Evolutionary conservation across 202 grass and related monocot species (phyloP).

Genomic region (Brachypodium distachyon): DNA sequence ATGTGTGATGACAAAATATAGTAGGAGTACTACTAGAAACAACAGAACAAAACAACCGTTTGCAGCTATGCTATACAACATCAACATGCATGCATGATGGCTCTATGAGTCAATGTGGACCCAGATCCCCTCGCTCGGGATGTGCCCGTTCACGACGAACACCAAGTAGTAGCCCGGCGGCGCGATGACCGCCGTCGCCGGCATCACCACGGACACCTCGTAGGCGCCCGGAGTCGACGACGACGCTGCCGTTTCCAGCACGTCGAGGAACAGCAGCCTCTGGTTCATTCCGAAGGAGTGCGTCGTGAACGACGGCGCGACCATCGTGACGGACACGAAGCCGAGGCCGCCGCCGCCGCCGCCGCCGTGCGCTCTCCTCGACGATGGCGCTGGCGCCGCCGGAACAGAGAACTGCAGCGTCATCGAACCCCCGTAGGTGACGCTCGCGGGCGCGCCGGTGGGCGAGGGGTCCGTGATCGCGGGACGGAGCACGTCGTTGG

Average conservation of each 20-base stretch:
- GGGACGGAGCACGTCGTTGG: constrained; percentile 37
- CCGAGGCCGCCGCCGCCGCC: background rate
- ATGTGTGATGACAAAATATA: background rate
- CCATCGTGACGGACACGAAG: constrained; percentile 37
- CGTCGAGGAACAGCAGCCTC: constrained; percentile 49
- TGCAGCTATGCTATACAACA: background rate
- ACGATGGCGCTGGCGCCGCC: background rate
- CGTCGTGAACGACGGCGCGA: constrained; percentile 71
- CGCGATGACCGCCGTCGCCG: constrained; percentile 39
- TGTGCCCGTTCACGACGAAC: constrained; percentile 61
- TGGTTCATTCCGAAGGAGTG: constrained; percentile 93
- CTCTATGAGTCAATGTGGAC: constrained; percentile 39
- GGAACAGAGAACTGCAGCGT: constrained; percentile 32
- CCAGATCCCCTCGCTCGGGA: constrained; percentile 70
- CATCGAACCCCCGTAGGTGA: constrained; percentile 29
- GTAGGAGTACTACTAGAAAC: too few species aligned
- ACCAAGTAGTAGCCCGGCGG: constrained; percentile 88
- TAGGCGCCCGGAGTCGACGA: background rate
- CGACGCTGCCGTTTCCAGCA: background rate
- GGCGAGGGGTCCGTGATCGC: constrained; percentile 29
- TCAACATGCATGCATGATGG: background rate
- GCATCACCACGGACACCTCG: constrained; percentile 26
- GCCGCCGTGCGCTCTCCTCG: background rate
- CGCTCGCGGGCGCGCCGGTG: background rate
- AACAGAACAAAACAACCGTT: background rate